Conservation (phyloP, 208 protist species). For the Giardia duodenalis region DNA sequence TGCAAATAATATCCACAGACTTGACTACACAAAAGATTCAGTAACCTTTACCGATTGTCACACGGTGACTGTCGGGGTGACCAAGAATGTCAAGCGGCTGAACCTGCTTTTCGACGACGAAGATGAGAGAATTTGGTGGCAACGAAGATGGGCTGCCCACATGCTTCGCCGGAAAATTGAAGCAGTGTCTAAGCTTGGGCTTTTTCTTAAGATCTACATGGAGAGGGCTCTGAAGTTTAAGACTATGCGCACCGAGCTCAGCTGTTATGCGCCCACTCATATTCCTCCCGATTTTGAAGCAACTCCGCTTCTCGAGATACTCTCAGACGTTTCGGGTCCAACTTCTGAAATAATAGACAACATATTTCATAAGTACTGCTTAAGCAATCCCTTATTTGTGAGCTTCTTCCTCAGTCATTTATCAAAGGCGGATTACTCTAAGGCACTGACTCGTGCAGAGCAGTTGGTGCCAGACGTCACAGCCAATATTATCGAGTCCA, state of each 20-base stretch:
- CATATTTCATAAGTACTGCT: not conserved
- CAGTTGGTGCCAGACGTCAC: not conserved
- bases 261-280: not conserved
- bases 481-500: not conserved
- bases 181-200: not conserved
- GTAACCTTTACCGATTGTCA: not conserved
- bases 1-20: not conserved
- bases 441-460: not conserved
- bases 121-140: constrained; percentile 11
- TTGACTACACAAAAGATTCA: not conserved
- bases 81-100: constrained; percentile 4
- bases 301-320: not conserved
- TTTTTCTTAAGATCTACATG: not conserved
- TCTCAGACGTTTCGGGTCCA: not conserved
- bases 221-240: not conserved
- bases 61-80: not conserved
- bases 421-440: not conserved
- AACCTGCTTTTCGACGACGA: constrained; percentile 22
- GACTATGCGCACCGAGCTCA: not conserved
- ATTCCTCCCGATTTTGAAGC: not conserved
- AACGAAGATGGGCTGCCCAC: not conserved
- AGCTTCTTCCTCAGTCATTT: constrained; percentile 5
- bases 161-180: not conserved
- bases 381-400: not conserved
- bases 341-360: constrained; percentile 25